These are phyloP conservation scores for Willaertia magna DNA, from an alignment of 208 protist species.

Conservation along the genomic window DNA sequence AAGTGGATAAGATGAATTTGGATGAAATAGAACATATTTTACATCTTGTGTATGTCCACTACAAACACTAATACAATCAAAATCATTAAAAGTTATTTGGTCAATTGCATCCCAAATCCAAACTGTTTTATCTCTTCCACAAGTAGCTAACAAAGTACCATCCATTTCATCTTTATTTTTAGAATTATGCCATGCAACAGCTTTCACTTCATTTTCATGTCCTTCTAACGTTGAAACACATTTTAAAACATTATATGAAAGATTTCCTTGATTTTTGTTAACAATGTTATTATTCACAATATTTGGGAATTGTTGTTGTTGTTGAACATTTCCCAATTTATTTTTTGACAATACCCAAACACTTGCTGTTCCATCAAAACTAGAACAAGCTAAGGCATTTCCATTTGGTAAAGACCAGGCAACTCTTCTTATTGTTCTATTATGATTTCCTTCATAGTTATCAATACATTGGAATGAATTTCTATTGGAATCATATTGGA, in stretches of 20 bases:
- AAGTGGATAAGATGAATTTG: conserved; percentile 19
- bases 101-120: conserved; percentile 61
- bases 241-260: not conserved
- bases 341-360: not conserved
- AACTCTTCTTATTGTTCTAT: not conserved
- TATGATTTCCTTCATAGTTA: not conserved
- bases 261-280: not conserved
- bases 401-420: not conserved
- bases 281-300: too few relatives aligned
- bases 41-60: conserved; percentile 71
- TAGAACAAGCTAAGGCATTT: not conserved
- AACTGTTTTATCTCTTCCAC: conserved; percentile 64
- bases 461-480: not conserved
- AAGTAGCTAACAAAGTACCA: conserved; percentile 46
- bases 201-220: conserved; percentile 79
- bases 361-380: not conserved
- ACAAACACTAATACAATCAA: conserved; percentile 67
- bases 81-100: conserved; percentile 24
- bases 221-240: conserved; percentile 36
- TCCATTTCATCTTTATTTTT: not conserved
- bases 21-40: conserved; percentile 61
- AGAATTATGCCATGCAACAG: conserved; percentile 50
- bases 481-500: not conserved
- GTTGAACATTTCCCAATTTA: not conserved
- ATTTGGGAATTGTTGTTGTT: not conserved